Base-by-base conservation (phyloP, 2,329 filamentous ascomycete species). In the Cladosporium sp. region DNA sequence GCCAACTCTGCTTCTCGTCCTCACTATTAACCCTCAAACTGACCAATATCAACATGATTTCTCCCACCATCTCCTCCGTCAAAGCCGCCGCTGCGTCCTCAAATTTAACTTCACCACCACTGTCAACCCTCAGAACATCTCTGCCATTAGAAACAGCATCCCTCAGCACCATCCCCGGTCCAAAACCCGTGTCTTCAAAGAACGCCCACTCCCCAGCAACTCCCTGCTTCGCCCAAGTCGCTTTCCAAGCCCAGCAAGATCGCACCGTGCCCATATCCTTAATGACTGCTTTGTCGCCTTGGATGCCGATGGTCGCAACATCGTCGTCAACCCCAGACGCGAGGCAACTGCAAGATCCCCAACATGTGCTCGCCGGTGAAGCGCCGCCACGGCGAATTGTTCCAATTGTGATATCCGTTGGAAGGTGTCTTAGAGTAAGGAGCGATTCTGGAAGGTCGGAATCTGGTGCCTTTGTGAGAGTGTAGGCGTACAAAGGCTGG, bases 141-240 rank as follows among this genome's bases (percentile, higher is more conserved):
- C 12, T 60, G 15, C 58, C 58, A 51, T 60, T 21, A 14, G 38
- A 15, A 60, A 60, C 26, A 21, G 58, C 58, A 21, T 60, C 58
- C 21, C 36, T 30, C 26, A 60, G 38, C 4, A 60, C 38, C 58
- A 51, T 47, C 4, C 58, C 54, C n/a, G 28, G 3, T 1, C 54
- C 54, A 58, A 58, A 49, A 2, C 58, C 58, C 28, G 26, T 30
- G 10, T 21, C 26, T 32, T 60, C 41, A 8, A 47, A 44, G 18
- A 60, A 49, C 26, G 41, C 38, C 58, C 58, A 60, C 38, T 60
- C 58, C 26, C 28, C 38, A 30, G 58, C 38, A 15, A 26, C 15
- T 3, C 41, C 58, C 12, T 24, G 15, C 30, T 38, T 24, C 3
- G 6, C 26, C 58, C 58, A 60, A 7, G 58, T 49, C 11, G 58